Percentiles rank a stretch among this genome's conserved stretches.
Conservation (phyloP, 345 rosid species). For the Eucalyptus globulus region DNA sequence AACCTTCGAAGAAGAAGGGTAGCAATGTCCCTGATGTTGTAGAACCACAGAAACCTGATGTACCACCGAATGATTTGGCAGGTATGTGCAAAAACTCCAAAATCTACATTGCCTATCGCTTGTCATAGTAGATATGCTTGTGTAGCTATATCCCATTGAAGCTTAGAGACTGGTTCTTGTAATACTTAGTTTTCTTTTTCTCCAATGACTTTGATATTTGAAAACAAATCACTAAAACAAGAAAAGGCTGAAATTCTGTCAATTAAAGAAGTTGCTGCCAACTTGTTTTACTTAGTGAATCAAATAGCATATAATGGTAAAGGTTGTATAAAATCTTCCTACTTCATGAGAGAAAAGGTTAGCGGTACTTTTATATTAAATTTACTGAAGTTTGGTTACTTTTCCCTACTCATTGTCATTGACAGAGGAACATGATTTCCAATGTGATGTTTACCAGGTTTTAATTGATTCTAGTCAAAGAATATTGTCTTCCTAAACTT, state of each 20-base stretch:
- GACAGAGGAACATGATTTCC: not conserved
- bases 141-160: not conserved
- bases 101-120: not conserved
- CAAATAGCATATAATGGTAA: not conserved
- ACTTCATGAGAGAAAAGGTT: not conserved
- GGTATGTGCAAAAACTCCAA: not conserved
- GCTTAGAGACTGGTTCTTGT: not conserved
- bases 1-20: conserved; percentile 62
- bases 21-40: conserved; percentile 15
- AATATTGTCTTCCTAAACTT: not conserved
- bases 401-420: not conserved
- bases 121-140: not conserved
- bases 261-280: not conserved
- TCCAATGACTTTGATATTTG: not conserved
- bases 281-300: not conserved
- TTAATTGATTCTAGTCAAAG: not conserved
- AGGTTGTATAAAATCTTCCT: not conserved
- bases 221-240: not conserved
- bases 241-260: not conserved
- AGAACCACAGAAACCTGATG: conserved; percentile 12
- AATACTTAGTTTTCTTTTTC: not conserved
- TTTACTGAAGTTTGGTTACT: not conserved
- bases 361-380: not conserved
- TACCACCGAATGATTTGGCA: conserved; percentile 6
- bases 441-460: not conserved